phyloP scores from a whole-genome alignment of 1,284 basidiomycete species.

The Xerocomus nothofagi region DNA sequence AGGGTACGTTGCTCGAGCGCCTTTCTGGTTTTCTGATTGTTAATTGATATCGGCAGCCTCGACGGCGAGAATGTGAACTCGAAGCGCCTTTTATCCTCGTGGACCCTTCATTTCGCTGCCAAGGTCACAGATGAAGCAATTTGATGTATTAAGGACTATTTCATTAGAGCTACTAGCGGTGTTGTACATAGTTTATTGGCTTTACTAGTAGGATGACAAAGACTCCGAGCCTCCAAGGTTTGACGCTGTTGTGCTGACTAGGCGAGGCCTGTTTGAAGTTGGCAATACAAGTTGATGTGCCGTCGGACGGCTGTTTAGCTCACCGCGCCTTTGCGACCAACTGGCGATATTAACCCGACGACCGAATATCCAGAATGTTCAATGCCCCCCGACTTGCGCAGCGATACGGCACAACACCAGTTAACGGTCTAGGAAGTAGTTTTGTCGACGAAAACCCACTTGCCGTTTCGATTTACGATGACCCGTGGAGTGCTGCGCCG shows the following conservation, averaged over 20 bases:
- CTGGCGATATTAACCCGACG: conserved; percentile 11
- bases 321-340: conserved; percentile 2
- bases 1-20: conserved; percentile 57
- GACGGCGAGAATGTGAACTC: conserved; percentile 73
- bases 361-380: conserved; percentile 53
- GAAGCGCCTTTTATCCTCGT: conserved; percentile 69
- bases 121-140: conserved; percentile 52
- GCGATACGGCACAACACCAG: conserved; percentile 57
- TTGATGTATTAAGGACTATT: conserved; percentile 22
- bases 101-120: conserved; percentile 84
- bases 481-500: conserved; percentile 85
- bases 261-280: not conserved
- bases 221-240: conserved; percentile 3
- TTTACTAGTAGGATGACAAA: conserved; percentile 10
- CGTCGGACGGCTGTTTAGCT: conserved; percentile 16
- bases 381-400: conserved; percentile 73
- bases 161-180: conserved; percentile 15
- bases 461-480: conserved; percentile 73
- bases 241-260: not conserved
- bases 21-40: conserved; percentile 9
- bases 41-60: conserved; percentile 47
- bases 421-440: conserved; percentile 63
- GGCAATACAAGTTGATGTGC: conserved; percentile 2
- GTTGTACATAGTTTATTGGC: conserved; percentile 26
- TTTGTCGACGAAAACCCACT: conserved; percentile 78